Base-by-base conservation (phyloP, 192 early-diverging fungal genomes). In the Entomortierella chlamydospora region DNA sequence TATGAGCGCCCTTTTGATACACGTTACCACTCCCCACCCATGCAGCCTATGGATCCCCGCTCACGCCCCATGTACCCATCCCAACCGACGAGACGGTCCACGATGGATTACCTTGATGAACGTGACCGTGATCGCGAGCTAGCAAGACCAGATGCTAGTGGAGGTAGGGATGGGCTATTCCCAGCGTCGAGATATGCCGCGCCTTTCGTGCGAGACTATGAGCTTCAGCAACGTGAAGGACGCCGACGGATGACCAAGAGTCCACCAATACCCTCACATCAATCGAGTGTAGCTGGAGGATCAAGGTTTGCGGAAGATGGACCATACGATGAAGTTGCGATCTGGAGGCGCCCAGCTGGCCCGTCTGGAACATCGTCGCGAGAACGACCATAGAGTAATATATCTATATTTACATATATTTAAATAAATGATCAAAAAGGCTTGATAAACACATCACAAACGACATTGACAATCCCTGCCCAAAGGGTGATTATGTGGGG, bases 161-260 rank as follows among this genome's bases (percentile, higher is more conserved):
- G 2, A 18, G 28, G 47, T 33, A 50, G 20, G 29, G 49, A 25
- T 7, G 61, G 4, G 2, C 53, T 79, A 25, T 79, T 70, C 54
- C 76, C 76, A 4, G 76, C 68, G 18, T 79, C 76, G 0, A 62
- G 76, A 11, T 79, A 79, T 55, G 76, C 76, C 22, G 76, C 76
- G 5, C 76, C 76, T 1, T 79, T 70, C 45, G n/a, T 79, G 30
- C 50, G 76, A 25, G 76, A 79, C 25, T 79, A 79, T 37, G 76
- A 79, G 41, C 45, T 68, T 33, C 76, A 70, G 30, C 61, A 66
- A 25, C 34, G 76, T 15, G 76, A 79, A 26, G 62, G 33, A 15
- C 73, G 73, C 51, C 65, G 66, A 25, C 49, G 54, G 11, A 57
- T 57, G 31, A 52, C 54, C 20, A 58, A 55, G 39, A 62, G 51